Evolutionary conservation across 768 basidiomycete genomes (phyloP), one percentile per base, ranked within the genome.

Genomic region (Mycena amicta): DNA sequence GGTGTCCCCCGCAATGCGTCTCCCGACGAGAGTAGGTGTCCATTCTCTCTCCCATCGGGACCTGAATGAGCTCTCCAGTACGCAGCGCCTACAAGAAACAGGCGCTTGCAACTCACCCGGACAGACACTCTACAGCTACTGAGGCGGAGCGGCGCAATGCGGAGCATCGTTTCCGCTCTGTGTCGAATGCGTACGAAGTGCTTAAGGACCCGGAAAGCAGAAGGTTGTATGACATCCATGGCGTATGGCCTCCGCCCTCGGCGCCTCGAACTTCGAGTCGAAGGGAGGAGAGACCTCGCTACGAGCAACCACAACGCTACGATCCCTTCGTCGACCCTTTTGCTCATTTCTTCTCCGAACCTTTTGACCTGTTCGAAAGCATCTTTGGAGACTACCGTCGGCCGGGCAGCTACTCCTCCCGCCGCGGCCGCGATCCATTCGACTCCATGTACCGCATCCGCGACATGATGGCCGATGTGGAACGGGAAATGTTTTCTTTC

Each of bases 131-230:
- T 4, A 83, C 75, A 39, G 77, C 78, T n/a, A 82, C 85, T 26
- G 63, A 77, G 13, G 80, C 77, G 6, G 80, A 90, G n/a, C 91
- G 86, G 68, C 68, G 77, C 6, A 59, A 66, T 0, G 81, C 88
- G 4, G 88, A 86, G 66, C 90, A 91, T 54, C 72, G 81, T 54
- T 78, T 77, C 58, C 71, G 78, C 62, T 71, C 72, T 67, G 80
- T 80, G 45, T 89, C 86, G 64, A 87, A 90, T 60, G 89, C 90
- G 27, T 92, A 91, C 65, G 90, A 92, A 68, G 82, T 93, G 2
- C 71, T 93, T 53, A 84, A 69, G 51, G 84, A 93, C 66, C 66
- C 80, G 2, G 72, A 80, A 52, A 91, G 81, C 57, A 83, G 89
- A 51, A 77, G 74, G 66, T 80, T 80, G 11, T 92, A 91, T 68